Conservation (phyloP, 495 filamentous ascomycete genomes). For the Daldinia bambusicola region DNA sequence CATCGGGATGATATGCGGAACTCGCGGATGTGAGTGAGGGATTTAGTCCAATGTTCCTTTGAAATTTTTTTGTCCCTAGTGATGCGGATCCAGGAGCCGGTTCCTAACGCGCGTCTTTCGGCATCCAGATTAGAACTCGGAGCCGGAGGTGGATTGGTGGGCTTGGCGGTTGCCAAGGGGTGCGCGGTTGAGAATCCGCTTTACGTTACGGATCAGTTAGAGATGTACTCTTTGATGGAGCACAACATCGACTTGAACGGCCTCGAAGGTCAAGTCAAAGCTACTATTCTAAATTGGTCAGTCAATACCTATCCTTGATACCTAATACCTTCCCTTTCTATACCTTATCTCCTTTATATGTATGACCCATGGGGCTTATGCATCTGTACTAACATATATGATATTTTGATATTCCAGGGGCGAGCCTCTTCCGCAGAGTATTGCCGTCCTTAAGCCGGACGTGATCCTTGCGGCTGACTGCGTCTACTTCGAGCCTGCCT, state of each 20-base stretch:
- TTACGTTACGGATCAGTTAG: constrained; percentile 84
- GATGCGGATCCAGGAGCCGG: constrained; percentile 15
- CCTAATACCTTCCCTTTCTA: constrained; percentile 4
- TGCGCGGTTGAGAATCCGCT: constrained; percentile 64
- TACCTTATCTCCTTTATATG: not conserved
- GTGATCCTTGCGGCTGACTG: constrained; percentile 93
- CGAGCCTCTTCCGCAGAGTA: constrained; percentile 61
- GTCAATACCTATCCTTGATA: constrained; percentile 41
- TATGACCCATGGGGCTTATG: not conserved
- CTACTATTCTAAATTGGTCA: constrained; percentile 81
- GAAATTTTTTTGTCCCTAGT: constrained; percentile 44
- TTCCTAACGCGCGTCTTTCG: constrained; percentile 17
- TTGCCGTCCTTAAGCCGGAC: constrained; percentile 66
- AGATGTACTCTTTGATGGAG: constrained; percentile 84
- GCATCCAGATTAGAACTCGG: constrained; percentile 83
- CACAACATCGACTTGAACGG: constrained; percentile 84
- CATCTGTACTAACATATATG: constrained; percentile 20
- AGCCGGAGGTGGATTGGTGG: constrained; percentile 90
- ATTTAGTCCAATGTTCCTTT: not conserved
- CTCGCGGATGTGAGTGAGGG: constrained; percentile 73
- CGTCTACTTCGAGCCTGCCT: constrained; percentile 96
- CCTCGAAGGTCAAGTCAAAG: constrained; percentile 67
- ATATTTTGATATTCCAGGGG: constrained; percentile 55
- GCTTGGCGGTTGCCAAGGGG: constrained; percentile 71
- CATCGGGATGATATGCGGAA: constrained; percentile 67